Percentiles rank a stretch among this genome's conserved stretches.
phyloP scores from a whole-genome alignment of 2,329 filamentous ascomycete species.

The Colletotrichum phormii region DNA sequence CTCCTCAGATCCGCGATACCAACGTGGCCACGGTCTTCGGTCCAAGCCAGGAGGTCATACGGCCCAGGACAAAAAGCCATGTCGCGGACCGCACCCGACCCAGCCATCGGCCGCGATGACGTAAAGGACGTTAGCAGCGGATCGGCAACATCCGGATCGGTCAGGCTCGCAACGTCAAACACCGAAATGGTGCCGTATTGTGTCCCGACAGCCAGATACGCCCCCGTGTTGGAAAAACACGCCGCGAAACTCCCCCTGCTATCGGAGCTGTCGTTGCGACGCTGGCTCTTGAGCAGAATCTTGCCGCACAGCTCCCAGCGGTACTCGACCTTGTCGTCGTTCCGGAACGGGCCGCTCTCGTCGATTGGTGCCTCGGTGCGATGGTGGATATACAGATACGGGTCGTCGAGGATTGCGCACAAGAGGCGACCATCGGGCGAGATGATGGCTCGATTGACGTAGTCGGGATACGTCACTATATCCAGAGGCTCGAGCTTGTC shows the following conservation, averaged over 20 bases:
- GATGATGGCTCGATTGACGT: slow-evolving; percentile 93
- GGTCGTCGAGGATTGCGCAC: slow-evolving; percentile 88
- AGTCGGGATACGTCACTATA: slow-evolving; percentile 80
- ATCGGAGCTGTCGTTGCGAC: slow-evolving; percentile 63
- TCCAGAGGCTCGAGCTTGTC: slow-evolving; percentile 70
- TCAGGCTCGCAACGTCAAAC: slow-evolving; percentile 69
- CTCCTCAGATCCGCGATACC: slow-evolving; percentile 79
- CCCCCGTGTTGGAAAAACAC: slow-evolving; percentile 79
- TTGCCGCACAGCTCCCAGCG: slow-evolving; percentile 64
- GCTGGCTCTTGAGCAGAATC: slow-evolving; percentile 70
- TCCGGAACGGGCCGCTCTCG: slow-evolving; percentile 37
- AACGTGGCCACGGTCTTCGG: slow-evolving; percentile 84
- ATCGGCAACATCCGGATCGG: slow-evolving; percentile 56
- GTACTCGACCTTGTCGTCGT: slow-evolving; percentile 46
- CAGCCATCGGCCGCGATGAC: slow-evolving; percentile 78
- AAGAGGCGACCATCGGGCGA: slow-evolving; percentile 88
- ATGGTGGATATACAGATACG: slow-evolving; percentile 85
- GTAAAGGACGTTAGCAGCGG: slow-evolving; percentile 81
- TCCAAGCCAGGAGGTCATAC: slow-evolving; percentile 92
- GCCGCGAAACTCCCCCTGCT: slow-evolving; percentile 80
- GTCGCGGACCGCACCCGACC: slow-evolving; percentile 84
- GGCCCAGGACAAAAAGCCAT: slow-evolving; percentile 94
- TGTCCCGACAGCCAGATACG: slow-evolving; percentile 80
- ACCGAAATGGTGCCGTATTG: slow-evolving; percentile 85
- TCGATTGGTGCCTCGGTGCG: slow-evolving; percentile 55